Base-by-base conservation (phyloP, 2,329 filamentous ascomycete genomes). In the Venturia pyrina region DNA sequence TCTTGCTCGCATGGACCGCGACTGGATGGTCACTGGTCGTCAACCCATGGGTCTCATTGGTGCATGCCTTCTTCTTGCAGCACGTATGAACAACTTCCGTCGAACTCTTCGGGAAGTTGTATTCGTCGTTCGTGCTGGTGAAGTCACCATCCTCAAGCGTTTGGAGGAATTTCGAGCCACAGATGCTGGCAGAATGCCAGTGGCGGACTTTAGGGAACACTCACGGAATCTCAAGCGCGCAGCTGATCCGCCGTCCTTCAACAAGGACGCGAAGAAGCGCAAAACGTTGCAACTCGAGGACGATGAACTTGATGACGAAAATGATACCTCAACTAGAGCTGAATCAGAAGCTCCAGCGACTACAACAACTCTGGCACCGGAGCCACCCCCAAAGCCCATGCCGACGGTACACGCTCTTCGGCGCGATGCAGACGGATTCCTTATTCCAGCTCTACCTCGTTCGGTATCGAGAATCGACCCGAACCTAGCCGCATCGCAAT, bases 81-180 rank as follows among this genome's bases (percentile, higher is more conserved):
- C 95, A 10, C 89, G 95, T 64, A 98, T 98, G 89, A 96, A 97
- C 83, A 98, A 98, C 76, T 99, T 96, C 74, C 89, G 93, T 57
- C 88, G 95, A 21, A 96, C 92, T 0, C 87, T 96, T 15, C 86
- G 92, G 40, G 95, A 99, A 77, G 90, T 99, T 10, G 93, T 98
- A n/a, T 98, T 96, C 74, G 90, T 97, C 46, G 93, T 97, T 74
- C 98, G 97, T 74, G 93, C 98, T 63, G 96, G 93, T 53, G 96
- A 96, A 69, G 85, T 91, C 68, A 99, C 95, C 8, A 91, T 99
- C 67, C 89, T 92, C 72, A 91, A 93, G 74, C 91, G 95, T 68
- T 80, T 99, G 11, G 88, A 93, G 69, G 95, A 99, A 73, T 99
- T 98, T 78, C 91, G 90, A 69, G 84, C 88, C 41, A 96, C 93